Evolutionary conservation across 2,329 filamentous ascomycete genomes (phyloP).

Genomic region (Xylaria sp.): DNA sequence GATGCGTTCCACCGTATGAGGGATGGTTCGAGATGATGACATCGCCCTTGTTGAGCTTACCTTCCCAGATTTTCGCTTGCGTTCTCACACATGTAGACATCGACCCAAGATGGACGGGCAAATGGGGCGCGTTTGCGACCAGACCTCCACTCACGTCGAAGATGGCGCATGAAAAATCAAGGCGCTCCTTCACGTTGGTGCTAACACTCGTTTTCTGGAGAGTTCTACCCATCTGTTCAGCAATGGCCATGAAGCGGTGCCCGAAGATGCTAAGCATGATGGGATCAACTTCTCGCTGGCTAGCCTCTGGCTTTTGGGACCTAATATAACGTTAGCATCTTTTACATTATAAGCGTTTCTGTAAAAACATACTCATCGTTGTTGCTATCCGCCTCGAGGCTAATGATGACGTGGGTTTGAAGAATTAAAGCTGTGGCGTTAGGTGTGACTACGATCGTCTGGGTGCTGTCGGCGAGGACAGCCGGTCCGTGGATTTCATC

Average conservation of each 20-base stretch:
- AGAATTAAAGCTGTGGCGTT: slow-evolving; percentile 77
- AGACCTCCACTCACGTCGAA: slow-evolving; percentile 78
- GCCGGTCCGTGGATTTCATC: slow-evolving; percentile 79
- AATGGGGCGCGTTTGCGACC: slow-evolving; percentile 79
- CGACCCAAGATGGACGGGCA: slow-evolving; percentile 80
- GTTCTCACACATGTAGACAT: slow-evolving; percentile 85
- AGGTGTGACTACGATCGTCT: slow-evolving; percentile 90
- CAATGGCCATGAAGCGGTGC: slow-evolving; percentile 84
- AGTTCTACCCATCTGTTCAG: slow-evolving; percentile 81
- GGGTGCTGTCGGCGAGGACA: slow-evolving; percentile 84
- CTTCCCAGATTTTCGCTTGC: slow-evolving; percentile 80
- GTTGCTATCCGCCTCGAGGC: slow-evolving; percentile 65
- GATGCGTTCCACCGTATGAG: slow-evolving; percentile 81
- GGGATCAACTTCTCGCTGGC: slow-evolving; percentile 66
- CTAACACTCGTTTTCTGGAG: slow-evolving; percentile 81
- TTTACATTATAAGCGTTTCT: neutral
- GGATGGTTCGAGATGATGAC: slow-evolving; percentile 86
- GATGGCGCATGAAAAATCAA: slow-evolving; percentile 83
- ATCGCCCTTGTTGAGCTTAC: slow-evolving; percentile 77
- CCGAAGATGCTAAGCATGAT: slow-evolving; percentile 81
- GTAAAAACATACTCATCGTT: slow-evolving; percentile 48
- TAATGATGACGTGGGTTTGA: slow-evolving; percentile 87
- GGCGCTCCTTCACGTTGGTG: slow-evolving; percentile 80
- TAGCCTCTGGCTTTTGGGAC: slow-evolving; percentile 33
- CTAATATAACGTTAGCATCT: slow-evolving; percentile 34